A percentile compares a stretch with the other conserved stretches of the same genome.
Evolutionary conservation across 352 stramenopile genomes (phyloP).

Genomic region (Pythium aristosporum): DNA sequence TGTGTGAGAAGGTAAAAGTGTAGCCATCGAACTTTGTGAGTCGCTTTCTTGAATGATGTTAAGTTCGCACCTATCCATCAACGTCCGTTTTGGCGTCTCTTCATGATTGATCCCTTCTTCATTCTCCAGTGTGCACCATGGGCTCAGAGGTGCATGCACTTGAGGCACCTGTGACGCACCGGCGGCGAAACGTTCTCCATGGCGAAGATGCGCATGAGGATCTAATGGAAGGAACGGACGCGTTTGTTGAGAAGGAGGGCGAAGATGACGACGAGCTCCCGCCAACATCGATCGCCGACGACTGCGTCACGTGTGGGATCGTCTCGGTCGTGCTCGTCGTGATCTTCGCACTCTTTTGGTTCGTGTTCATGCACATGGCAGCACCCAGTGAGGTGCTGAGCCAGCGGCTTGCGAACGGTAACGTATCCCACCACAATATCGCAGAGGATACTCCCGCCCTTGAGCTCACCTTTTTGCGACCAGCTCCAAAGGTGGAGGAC

Average conservation of each 20-base stretch:
- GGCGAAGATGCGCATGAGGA: not conserved
- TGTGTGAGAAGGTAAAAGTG: constrained; percentile 1
- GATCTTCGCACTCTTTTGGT: constrained; percentile 22
- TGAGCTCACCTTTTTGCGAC: not conserved
- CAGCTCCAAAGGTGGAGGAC: constrained; percentile 34
- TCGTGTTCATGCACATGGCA: constrained; percentile 24
- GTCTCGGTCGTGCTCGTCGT: constrained; percentile 18
- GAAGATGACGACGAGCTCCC: constrained; percentile 6
- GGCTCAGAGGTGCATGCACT: constrained; percentile 15
- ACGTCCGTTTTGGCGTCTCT: constrained; percentile 16
- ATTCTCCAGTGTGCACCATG: not conserved
- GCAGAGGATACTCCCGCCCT: not conserved
- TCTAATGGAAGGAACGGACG: not conserved
- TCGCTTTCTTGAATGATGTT: not conserved
- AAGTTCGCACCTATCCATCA: constrained; percentile 11
- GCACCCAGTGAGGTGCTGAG: constrained; percentile 12
- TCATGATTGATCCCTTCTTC: constrained; percentile 1
- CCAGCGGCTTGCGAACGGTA: constrained; percentile 23
- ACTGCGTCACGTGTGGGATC: constrained; percentile 22
- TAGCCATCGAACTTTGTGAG: constrained; percentile 25
- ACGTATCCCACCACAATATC: not conserved
- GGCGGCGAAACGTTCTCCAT: not conserved
- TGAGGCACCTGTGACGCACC: not conserved
- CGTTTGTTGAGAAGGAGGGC: not conserved
- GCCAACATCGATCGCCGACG: not conserved